phyloP scores from a whole-genome alignment of 306 rosid genomes.

The Vigna hirtella region DNA sequence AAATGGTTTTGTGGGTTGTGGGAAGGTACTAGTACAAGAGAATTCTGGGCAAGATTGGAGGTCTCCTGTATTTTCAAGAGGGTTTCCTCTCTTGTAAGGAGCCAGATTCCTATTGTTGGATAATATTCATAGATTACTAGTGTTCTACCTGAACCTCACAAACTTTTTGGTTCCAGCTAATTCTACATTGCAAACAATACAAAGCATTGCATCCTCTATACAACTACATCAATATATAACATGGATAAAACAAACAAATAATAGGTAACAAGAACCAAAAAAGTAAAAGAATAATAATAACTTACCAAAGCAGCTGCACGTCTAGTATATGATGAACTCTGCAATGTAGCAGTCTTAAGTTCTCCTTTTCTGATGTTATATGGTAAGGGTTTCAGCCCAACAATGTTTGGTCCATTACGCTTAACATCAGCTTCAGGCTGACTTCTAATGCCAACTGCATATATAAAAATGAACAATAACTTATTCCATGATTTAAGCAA shows the following conservation, averaged over 20 bases:
- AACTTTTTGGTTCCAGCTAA: slow-evolving; percentile 5
- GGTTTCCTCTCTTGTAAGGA: not conserved
- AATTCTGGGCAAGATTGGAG: not conserved
- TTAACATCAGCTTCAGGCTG: slow-evolving; percentile 23
- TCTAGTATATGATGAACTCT: slow-evolving; percentile 44
- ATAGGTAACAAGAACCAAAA: slow-evolving; percentile 24
- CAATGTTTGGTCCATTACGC: slow-evolving; percentile 42
- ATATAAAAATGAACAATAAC: slow-evolving; percentile 13
- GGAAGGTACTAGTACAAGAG: slow-evolving; percentile 1
- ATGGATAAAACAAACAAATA: slow-evolving; percentile 12
- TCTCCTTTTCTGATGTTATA: slow-evolving; percentile 44
- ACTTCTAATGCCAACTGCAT: slow-evolving; percentile 42
- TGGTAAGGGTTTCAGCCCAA: slow-evolving; percentile 46
- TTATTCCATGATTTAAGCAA: slow-evolving; percentile 16
- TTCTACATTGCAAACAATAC: slow-evolving; percentile 7
- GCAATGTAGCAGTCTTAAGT: slow-evolving; percentile 41
- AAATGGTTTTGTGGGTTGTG: not conserved
- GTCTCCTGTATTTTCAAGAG: not conserved
- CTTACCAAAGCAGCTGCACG: slow-evolving; percentile 70
- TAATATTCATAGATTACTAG: slow-evolving; percentile 5
- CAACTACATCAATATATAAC: not conserved
- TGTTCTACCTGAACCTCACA: slow-evolving; percentile 1
- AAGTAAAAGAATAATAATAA: not conserved
- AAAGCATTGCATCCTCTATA: not conserved
- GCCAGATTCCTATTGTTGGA: slow-evolving; percentile 14